Evolutionary conservation across 108 stramenopile genomes (phyloP).

Genomic region (Parietichytrium sp.): DNA sequence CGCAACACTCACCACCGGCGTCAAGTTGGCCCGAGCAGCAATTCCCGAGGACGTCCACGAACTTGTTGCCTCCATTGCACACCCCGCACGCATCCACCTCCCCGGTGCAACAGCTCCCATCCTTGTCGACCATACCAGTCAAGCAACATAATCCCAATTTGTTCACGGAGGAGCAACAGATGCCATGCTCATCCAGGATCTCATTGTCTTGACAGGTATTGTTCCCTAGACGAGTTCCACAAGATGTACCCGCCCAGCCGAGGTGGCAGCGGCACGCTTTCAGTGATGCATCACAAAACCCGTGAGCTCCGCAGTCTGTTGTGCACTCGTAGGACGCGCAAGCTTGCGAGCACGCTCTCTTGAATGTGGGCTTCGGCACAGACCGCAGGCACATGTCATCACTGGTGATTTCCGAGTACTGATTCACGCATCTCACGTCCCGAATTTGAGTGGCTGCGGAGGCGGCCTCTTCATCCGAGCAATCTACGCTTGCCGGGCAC

Average conservation of each 20-base stretch:
- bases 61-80: not conserved
- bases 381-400: not conserved
- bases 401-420: not conserved
- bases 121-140: not conserved
- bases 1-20: not conserved
- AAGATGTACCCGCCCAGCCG: not conserved
- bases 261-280: not conserved
- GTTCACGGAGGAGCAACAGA: not conserved
- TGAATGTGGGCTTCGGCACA: not conserved
- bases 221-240: not conserved
- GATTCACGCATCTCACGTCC: not conserved
- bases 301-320: not conserved
- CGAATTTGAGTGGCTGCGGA: not conserved
- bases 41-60: not conserved
- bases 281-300: not conserved
- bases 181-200: not conserved
- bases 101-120: constrained; percentile 11
- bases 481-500: too few species aligned
- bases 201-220: not conserved
- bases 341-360: not conserved
- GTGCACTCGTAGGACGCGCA: not conserved
- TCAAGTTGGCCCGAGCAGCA: constrained; percentile 14
- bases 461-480: too few species aligned
- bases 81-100: not conserved
- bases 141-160: not conserved